Evolutionary conservation across 106 monocot genomes (phyloP), one percentile per base, ranked within the genome.

Genomic region (Narthecium ossifragum): DNA sequence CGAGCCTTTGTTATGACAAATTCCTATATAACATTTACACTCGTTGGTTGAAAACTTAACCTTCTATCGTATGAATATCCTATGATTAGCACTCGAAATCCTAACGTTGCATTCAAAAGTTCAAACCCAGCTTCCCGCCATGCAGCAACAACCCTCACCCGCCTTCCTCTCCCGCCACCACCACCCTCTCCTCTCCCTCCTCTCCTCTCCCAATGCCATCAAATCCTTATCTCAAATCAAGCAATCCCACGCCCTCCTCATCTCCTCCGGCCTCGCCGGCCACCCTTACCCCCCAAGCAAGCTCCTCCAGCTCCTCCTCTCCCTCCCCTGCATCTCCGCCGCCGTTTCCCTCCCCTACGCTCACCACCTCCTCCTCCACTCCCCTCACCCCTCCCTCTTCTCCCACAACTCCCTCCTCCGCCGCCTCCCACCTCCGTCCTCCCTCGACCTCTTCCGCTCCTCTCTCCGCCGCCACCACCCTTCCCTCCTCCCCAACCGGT

Each of bases 251-350:
- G 60, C 73, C 21, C 72, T 39, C 6, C 47, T 82, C 20, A 23
- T 82, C 60, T 31, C 53, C 36, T 49, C 72, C 51, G 82, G 72
- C 50, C 61, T 82, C 41, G 34, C 54, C 37, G 34, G 22, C 50
- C 82, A 82, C 61, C 76, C 82, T 5, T 82, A 76, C 58, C 69
- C 65, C 20, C 64, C 76, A 15, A 68, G 68, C 73, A 64, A 76
- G 39, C 69, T 82, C 60, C 53, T 77, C 60, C 53, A 57, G 39
- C 30, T 26, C 65, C 76, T 76, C 53, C 63, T 72, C 55, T 30
- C 61, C 32, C 10, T 58, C 20, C 22, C 40, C 14, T 12, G 46
- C 32, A 22, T 39, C 57, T 26, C 41, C 26, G 13, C 56, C 10
- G 14, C 57, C 25, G 21, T 50, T n/a, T 23, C 31, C 32, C 67